Evolutionary conservation across 2,329 filamentous ascomycete species (phyloP).

Genomic region (Thielaviopsis ethacetica): DNA sequence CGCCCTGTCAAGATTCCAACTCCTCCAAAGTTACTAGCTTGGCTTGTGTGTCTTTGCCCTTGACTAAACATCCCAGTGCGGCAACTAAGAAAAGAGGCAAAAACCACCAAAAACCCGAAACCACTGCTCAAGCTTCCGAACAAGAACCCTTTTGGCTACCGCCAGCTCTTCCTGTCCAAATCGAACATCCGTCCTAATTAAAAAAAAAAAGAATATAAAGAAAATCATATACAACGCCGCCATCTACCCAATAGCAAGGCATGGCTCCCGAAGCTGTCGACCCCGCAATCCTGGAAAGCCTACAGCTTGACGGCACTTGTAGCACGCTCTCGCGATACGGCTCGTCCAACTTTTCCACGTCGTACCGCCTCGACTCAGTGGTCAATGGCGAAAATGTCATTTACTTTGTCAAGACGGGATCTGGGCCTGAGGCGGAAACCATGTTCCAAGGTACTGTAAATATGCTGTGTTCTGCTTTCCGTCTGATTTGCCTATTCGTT

Average conservation of each 20-base stretch:
- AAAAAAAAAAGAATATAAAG: background rate
- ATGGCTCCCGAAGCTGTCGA: constrained; percentile 30
- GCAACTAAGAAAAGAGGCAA: background rate
- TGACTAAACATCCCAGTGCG: background rate
- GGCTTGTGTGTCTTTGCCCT: background rate
- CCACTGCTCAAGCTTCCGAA: too few relatives aligned
- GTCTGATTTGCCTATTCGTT: constrained; percentile 5
- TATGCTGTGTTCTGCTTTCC: background rate
- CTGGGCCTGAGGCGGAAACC: constrained; percentile 37
- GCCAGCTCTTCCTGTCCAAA: too few relatives aligned
- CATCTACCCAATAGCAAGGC: background rate
- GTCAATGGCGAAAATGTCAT: constrained; percentile 31
- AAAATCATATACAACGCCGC: background rate
- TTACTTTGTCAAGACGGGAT: constrained; percentile 60
- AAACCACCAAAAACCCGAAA: background rate
- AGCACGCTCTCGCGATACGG: constrained; percentile 44
- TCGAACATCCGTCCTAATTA: too few relatives aligned
- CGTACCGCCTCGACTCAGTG: constrained; percentile 37
- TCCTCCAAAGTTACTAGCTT: background rate
- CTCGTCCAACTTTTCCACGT: constrained; percentile 52
- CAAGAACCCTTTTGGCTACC: too few relatives aligned
- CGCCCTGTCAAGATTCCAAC: background rate
- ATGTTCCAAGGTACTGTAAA: constrained; percentile 49
- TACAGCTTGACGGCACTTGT: constrained; percentile 37
- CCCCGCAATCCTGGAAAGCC: constrained; percentile 41